Base-by-base conservation (phyloP, 306 rosid genomes). In the Hylodesmum podocarpum region DNA sequence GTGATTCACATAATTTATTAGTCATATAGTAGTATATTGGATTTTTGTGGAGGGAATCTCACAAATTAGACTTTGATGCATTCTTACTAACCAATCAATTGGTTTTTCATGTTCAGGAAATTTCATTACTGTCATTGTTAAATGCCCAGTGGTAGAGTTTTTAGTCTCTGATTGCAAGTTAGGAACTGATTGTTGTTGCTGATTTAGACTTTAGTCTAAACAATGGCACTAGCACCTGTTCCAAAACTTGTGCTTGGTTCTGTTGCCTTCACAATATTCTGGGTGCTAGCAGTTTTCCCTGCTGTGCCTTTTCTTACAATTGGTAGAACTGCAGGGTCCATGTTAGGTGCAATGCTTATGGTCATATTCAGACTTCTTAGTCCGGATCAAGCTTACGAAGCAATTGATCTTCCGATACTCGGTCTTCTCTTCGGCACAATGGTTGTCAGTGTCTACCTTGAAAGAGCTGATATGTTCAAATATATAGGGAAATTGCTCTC, bases 341-440 rank as follows among this genome's bases (percentile, higher is more conserved):
- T 95, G 10, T 62, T 95, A 2, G 99, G 99, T 43, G 99, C 96
- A 58, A 83, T 91, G 93, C 92, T 92, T 4, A 95, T 89, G 97
- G 99, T 92, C 19, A 1, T 88, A 22, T 90, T 95, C 58, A 66
- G 21, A 78, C 93, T 92, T 18, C 0, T 92, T 55, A 73, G 84
- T 59, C 96, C 99, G 0, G 93, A 90, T 37, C 85, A 95, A 78
- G 94, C 99, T 2, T 95, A 90, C 41, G 83, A 72, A 0, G 92
- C 96, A 3, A 87, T 95, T 16, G 96, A 92, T 88, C 96, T 92
- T 15, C 97, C 90, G 2, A 95, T 92, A 62, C 84, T 95, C 4
- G 99, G 99, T 66, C 96, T 95, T 65, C 91, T 95, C 36, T 95
- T 92, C 29, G 99, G 97, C 18, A 95, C 99, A 55, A 95, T 95